Percentiles rank a stretch among this genome's conserved stretches.
phyloP scores from a whole-genome alignment of 306 rosid species.

The Dicorynia guianensis region DNA sequence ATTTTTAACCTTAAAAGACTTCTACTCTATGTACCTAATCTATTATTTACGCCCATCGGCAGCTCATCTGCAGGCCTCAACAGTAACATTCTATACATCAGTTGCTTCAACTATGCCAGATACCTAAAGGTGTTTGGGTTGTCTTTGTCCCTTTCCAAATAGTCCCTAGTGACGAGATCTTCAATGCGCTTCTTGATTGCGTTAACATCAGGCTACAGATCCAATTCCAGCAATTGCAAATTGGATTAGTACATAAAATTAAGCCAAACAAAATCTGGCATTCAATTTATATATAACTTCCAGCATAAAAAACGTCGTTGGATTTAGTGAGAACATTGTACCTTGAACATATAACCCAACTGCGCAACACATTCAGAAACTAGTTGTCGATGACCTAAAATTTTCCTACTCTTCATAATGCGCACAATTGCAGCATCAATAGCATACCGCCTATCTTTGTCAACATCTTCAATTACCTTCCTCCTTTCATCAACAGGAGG shows the following conservation, averaged over 20 bases:
- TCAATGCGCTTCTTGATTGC: conserved; percentile 62
- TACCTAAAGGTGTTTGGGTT: conserved; percentile 54
- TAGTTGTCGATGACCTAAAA: conserved; percentile 57
- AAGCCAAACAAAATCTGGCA: background rate
- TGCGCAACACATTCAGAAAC: conserved; percentile 68
- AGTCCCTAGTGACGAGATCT: conserved; percentile 59
- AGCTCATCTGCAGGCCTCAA: conserved; percentile 12
- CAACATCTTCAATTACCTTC: conserved; percentile 65
- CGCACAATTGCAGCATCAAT: conserved; percentile 68
- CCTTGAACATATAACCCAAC: conserved; percentile 62
- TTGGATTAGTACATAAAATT: conserved; percentile 33
- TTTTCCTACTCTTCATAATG: conserved; percentile 64
- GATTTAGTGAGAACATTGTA: too few species aligned
- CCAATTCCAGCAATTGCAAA: conserved; percentile 30
- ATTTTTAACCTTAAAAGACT: conserved; percentile 11
- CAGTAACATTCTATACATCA: background rate
- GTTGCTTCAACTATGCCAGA: conserved; percentile 52
- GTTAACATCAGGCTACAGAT: conserved; percentile 64
- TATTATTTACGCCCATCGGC: conserved; percentile 9
- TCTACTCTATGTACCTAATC: conserved; percentile 10
- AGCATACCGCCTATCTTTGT: conserved; percentile 67
- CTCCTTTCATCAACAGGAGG: conserved; percentile 68
- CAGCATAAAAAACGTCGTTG: background rate
- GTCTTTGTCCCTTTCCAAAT: conserved; percentile 63
- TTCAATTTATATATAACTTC: background rate